Evolutionary conservation across 2,329 filamentous ascomycete species (phyloP).

Genomic region (Fusarium sp.): DNA sequence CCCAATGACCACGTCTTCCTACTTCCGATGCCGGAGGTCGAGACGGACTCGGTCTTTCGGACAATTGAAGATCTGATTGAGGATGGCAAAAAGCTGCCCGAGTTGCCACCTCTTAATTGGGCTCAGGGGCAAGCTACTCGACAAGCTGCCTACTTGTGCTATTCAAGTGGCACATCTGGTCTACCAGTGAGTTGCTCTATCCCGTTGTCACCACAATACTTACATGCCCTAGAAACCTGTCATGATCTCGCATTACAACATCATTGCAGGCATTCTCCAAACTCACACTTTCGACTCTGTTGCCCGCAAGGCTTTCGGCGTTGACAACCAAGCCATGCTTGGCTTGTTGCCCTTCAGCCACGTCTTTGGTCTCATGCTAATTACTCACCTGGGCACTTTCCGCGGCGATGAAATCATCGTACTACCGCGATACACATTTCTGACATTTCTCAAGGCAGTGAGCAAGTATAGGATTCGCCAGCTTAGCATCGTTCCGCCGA

Average conservation of each 20-base stretch:
- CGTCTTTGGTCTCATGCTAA: conserved; percentile 81
- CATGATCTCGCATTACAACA: conserved; percentile 84
- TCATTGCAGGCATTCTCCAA: conserved; percentile 81
- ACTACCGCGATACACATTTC: conserved; percentile 81
- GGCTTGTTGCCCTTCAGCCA: conserved; percentile 83
- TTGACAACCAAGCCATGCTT: conserved; percentile 62
- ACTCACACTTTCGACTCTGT: conserved; percentile 57
- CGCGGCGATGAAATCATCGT: conserved; percentile 81
- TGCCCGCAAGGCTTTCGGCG: conserved; percentile 48
- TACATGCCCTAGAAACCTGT: conserved; percentile 75
- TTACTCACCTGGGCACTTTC: conserved; percentile 74
- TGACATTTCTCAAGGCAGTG: conserved; percentile 61
- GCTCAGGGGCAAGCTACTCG: conserved; percentile 73
- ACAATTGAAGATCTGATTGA: conserved; percentile 74
- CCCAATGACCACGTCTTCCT: conserved; percentile 74
- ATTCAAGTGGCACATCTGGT: conserved; percentile 83
- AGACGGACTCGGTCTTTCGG: conserved; percentile 59
- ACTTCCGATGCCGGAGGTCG: conserved; percentile 68
- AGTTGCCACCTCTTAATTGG: conserved; percentile 67
- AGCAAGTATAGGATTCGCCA: conserved; percentile 24
- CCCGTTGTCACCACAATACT: accelerated
- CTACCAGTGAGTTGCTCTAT: conserved; percentile 65
- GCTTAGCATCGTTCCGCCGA: conserved; percentile 21
- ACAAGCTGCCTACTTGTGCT: conserved; percentile 81
- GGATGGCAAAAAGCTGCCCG: conserved; percentile 65